A percentile compares a stretch with the other conserved stretches of the same genome.
Evolutionary conservation across 306 rosid species (phyloP).

Genomic region (Fragaria iinumae): DNA sequence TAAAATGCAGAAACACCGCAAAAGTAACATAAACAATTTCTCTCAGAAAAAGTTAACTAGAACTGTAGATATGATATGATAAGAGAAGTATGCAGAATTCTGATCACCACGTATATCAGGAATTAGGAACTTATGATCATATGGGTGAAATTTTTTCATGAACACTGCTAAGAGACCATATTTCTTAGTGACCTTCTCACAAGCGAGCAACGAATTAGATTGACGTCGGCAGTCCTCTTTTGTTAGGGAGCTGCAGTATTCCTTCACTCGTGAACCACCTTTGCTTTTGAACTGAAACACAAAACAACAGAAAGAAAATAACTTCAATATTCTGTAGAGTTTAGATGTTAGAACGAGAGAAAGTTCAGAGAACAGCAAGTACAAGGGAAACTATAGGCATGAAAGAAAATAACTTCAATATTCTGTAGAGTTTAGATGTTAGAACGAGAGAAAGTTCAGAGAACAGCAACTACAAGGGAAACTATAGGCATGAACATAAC

Average conservation of each 20-base stretch:
- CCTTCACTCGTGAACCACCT: slow-evolving; percentile 86
- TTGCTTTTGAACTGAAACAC: slow-evolving; percentile 78
- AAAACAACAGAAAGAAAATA: slow-evolving; percentile 20
- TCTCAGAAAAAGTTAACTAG: too few relatives aligned
- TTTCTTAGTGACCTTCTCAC: slow-evolving; percentile 75
- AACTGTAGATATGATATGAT: neutral
- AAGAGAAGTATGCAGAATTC: slow-evolving; percentile 1
- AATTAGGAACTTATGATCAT: neutral
- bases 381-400: neutral
- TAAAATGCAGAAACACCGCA: neutral
- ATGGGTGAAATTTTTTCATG: neutral
- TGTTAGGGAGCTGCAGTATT: slow-evolving; percentile 83
- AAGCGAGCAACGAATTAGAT: slow-evolving; percentile 72
- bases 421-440: neutral
- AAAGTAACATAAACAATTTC: neutral
- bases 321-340: neutral
- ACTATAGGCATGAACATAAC: neutral
- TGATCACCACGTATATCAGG: neutral
- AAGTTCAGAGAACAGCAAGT: neutral
- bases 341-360: neutral
- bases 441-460: neutral
- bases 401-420: neutral
- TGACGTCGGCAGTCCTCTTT: slow-evolving; percentile 96
- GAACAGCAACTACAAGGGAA: neutral
- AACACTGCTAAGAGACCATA: slow-evolving; percentile 17